Evolutionary conservation across 2,329 filamentous ascomycete genomes (phyloP).

Genomic region (Domatiomyces catenatus): DNA sequence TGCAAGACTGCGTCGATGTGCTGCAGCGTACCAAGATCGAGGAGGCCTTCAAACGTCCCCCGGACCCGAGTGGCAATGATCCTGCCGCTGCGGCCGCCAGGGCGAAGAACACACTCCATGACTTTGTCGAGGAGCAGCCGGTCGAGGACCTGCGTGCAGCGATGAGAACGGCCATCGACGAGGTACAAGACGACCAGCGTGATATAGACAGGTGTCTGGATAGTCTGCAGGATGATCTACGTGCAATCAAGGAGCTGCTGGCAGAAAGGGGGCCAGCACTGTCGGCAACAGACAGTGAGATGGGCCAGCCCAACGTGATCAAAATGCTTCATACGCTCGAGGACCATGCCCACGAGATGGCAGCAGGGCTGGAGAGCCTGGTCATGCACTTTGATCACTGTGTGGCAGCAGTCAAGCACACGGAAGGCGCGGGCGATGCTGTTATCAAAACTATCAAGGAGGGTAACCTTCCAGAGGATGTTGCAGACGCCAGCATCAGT

Average conservation of each 20-base stretch:
- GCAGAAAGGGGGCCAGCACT: slow-evolving; percentile 8
- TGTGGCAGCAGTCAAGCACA: slow-evolving; percentile 77
- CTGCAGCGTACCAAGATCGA: slow-evolving; percentile 46
- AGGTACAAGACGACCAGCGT: slow-evolving; percentile 45
- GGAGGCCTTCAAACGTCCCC: slow-evolving; percentile 35
- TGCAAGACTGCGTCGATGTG: slow-evolving; percentile 40
- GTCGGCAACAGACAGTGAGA: slow-evolving; percentile 21
- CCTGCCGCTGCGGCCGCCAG: neutral
- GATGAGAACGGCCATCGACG: slow-evolving; percentile 46
- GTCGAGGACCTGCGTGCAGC: slow-evolving; percentile 42
- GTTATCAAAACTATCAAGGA: slow-evolving; percentile 39
- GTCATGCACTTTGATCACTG: slow-evolving; percentile 86
- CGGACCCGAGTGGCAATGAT: neutral
- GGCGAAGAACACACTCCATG: slow-evolving; percentile 42
- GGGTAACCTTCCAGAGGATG: slow-evolving; percentile 43
- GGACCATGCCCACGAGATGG: slow-evolving; percentile 65
- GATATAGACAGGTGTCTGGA: slow-evolving; percentile 37
- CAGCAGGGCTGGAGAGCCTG: slow-evolving; percentile 61
- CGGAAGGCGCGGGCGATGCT: slow-evolving; percentile 60
- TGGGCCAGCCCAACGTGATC: slow-evolving; percentile 29
- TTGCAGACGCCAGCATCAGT: slow-evolving; percentile 24
- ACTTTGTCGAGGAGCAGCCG: slow-evolving; percentile 50
- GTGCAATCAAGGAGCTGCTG: slow-evolving; percentile 46
- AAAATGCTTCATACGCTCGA: slow-evolving; percentile 49
- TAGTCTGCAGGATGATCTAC: slow-evolving; percentile 61